These are phyloP conservation scores for Citropsis articulata DNA, from an alignment of 345 rosid genomes.

Conservation along the genomic window DNA sequence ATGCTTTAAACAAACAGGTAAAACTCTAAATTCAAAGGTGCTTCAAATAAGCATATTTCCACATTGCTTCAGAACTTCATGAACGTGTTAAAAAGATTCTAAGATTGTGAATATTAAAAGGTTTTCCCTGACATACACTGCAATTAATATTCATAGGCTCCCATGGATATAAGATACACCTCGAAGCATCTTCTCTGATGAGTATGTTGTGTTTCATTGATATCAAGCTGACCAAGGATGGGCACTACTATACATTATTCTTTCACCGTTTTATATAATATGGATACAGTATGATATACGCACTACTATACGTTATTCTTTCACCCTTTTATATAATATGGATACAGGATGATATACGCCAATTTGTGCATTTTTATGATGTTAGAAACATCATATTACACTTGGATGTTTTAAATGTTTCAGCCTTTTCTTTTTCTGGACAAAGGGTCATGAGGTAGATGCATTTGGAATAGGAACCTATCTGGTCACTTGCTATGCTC, in stretches of 20 bases:
- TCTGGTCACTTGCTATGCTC: conserved; percentile 91
- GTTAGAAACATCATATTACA: neutral
- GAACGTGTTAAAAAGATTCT: neutral
- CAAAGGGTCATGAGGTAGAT: conserved; percentile 92
- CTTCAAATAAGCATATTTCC: neutral
- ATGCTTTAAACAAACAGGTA: conserved; percentile 96
- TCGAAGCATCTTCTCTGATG: neutral
- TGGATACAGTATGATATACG: neutral
- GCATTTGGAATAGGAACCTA: conserved; percentile 91
- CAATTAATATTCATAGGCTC: neutral
- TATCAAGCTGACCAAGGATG: too few species aligned
- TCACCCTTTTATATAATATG: neutral
- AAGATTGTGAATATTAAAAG: neutral
- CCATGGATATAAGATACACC: neutral
- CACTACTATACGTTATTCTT: neutral
- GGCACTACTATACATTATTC: neutral
- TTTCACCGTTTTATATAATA: neutral
- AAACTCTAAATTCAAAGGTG: conserved; percentile 4
- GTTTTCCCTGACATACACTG: neutral
- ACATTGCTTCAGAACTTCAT: neutral
- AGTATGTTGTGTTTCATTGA: neutral
- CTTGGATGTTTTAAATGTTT: conserved; percentile 3
- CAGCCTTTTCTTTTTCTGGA: neutral
- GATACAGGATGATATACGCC: neutral
- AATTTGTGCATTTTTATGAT: neutral